phyloP scores from a whole-genome alignment of 1,139 yeast genomes.

The Geotrichum australiense region DNA sequence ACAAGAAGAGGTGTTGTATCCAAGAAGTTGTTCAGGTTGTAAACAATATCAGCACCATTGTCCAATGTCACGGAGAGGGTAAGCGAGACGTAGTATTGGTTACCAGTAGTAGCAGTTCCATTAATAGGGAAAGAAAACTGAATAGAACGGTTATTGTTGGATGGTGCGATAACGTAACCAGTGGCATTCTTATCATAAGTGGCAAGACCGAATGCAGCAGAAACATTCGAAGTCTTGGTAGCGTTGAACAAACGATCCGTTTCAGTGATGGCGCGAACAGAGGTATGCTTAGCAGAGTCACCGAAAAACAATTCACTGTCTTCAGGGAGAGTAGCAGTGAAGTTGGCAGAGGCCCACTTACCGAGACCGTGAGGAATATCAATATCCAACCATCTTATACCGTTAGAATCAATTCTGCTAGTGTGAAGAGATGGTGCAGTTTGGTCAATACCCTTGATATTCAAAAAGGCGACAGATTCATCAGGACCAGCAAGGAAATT shows the following conservation, averaged over 20 bases:
- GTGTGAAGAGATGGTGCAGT: conserved; percentile 4
- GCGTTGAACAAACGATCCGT: conserved; percentile 2
- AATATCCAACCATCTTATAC: conserved; percentile 10
- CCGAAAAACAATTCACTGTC: conserved; percentile 3
- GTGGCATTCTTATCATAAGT: not conserved
- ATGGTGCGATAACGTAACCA: not conserved
- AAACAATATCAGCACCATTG: conserved; percentile 5
- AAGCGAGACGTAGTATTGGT: conserved; percentile 3
- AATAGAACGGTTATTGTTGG: not conserved
- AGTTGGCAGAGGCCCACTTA: conserved; percentile 3
- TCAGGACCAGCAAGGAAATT: conserved; percentile 3
- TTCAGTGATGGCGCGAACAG: not conserved
- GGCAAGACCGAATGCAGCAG: not conserved
- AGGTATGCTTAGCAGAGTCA: not conserved
- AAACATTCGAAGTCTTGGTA: not conserved
- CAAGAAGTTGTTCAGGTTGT: conserved; percentile 7
- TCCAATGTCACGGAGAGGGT: conserved; percentile 2
- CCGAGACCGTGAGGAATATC: conserved; percentile 6
- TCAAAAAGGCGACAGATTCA: conserved; percentile 1
- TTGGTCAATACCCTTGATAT: conserved; percentile 3
- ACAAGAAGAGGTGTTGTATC: conserved; percentile 5
- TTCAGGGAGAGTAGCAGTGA: conserved; percentile 8
- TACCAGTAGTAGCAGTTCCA: conserved; percentile 5
- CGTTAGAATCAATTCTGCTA: conserved; percentile 3
- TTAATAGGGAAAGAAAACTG: conserved; percentile 6